These are phyloP conservation scores for Ganoderma multipileum DNA, from an alignment of 1,284 basidiomycete genomes.

Conservation along the genomic window DNA sequence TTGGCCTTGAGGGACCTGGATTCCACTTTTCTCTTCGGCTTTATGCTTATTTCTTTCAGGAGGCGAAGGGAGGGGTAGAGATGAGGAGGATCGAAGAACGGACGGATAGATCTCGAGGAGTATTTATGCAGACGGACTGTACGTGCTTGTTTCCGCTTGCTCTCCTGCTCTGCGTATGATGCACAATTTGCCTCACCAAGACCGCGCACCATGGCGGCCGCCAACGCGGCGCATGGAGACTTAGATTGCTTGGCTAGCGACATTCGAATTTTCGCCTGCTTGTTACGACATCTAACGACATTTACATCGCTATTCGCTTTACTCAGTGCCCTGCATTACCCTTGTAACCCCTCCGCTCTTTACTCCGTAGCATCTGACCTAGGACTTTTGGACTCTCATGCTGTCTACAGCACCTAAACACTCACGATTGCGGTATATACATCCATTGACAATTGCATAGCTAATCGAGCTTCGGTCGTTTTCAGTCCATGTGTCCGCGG, in stretches of 20 bases:
- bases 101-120: slow-evolving; percentile 8
- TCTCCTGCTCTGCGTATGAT: not conserved
- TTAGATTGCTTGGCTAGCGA: not conserved
- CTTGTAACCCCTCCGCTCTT: not conserved
- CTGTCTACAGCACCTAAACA: not conserved
- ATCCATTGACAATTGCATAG: not conserved
- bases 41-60: not conserved
- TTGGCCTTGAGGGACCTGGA: not conserved
- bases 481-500: too few relatives aligned
- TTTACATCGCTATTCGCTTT: not conserved
- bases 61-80: not conserved
- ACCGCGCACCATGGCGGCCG: not conserved
- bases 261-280: not conserved
- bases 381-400: not conserved
- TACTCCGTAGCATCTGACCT: not conserved
- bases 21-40: not conserved
- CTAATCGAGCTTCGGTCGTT: not conserved
- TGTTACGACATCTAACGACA: not conserved
- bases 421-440: not conserved
- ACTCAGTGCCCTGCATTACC: not conserved
- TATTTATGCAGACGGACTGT: slow-evolving; percentile 15
- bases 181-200: not conserved
- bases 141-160: not conserved
- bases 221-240: not conserved
- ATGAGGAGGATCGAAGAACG: not conserved